These are phyloP conservation scores for Magnusiomyces tetraspermus DNA, from an alignment of 1,139 yeast species.

Conservation along the genomic window DNA sequence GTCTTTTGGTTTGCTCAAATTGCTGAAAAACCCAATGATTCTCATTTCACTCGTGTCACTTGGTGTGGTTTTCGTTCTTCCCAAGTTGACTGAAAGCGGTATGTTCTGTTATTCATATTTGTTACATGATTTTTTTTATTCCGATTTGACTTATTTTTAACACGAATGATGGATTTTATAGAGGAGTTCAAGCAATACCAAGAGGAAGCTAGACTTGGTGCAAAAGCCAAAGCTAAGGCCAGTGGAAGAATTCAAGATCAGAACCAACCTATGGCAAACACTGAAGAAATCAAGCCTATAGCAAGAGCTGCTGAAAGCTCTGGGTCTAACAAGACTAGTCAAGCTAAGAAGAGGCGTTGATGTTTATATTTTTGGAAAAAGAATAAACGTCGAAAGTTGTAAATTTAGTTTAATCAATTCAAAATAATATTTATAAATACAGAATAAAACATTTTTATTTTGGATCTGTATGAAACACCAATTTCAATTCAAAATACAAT, in stretches of 20 bases:
- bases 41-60: conserved; percentile 30
- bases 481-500: too few relatives aligned
- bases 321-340: not conserved
- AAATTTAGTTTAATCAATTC: too few relatives aligned
- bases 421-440: too few relatives aligned
- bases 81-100: conserved; percentile 26
- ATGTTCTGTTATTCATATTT: conserved; percentile 4
- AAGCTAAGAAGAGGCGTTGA: not conserved
- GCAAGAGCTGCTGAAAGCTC: not conserved
- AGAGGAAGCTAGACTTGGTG: not conserved
- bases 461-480: too few relatives aligned
- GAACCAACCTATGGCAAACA: conserved; percentile 14
- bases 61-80: conserved; percentile 30
- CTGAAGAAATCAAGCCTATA: not conserved
- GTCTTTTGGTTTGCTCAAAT: conserved; percentile 27
- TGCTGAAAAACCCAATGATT: conserved; percentile 34
- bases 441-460: too few relatives aligned
- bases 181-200: conserved; percentile 11
- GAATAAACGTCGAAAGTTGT: too few relatives aligned
- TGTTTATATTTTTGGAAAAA: not conserved
- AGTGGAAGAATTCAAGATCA: conserved; percentile 18
- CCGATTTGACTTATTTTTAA: not conserved
- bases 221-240: not conserved
- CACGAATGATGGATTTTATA: too few relatives aligned
- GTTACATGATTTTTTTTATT: not conserved